A percentile compares a stretch with the other conserved stretches of the same genome.
These are phyloP conservation scores for Boletus vermiculosoides DNA, from an alignment of 768 basidiomycete species.

Conservation along the genomic window DNA sequence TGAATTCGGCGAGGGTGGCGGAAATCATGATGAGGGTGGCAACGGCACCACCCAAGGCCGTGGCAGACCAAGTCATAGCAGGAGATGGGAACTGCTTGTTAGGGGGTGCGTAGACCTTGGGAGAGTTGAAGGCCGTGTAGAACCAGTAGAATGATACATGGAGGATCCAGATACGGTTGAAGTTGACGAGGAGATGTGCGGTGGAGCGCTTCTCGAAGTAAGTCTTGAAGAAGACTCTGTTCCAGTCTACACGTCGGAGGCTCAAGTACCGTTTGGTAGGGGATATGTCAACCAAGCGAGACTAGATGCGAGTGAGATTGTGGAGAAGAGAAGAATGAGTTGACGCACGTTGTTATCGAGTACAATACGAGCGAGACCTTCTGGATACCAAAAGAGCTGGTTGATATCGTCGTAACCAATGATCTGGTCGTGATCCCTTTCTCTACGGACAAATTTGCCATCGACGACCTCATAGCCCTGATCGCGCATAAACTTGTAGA, in stretches of 20 bases:
- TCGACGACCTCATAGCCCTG: slow-evolving; percentile 96
- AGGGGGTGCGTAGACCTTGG: slow-evolving; percentile 80
- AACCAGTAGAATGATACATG: slow-evolving; percentile 95
- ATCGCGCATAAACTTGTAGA: slow-evolving; percentile 95
- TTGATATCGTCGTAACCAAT: slow-evolving; percentile 99
- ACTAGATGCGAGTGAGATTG: slow-evolving; percentile 43
- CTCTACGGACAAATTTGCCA: slow-evolving; percentile 90
- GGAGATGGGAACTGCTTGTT: slow-evolving; percentile 67
- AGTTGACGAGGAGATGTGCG: slow-evolving; percentile 94
- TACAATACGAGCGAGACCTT: slow-evolving; percentile 91
- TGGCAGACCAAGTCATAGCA: slow-evolving; percentile 93
- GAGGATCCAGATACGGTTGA: slow-evolving; percentile 98
- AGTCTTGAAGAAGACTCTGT: slow-evolving; percentile 96
- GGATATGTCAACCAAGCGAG: slow-evolving; percentile 86
- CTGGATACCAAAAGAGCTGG: slow-evolving; percentile 99
- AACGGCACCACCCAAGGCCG: slow-evolving; percentile 94
- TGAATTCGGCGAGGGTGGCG: slow-evolving; percentile 92
- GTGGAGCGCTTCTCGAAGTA: slow-evolving; percentile 95
- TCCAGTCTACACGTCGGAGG: slow-evolving; percentile 91
- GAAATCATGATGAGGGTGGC: slow-evolving; percentile 91
- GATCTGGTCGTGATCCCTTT: slow-evolving; percentile 92
- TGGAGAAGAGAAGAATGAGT: background rate
- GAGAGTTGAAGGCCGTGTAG: slow-evolving; percentile 97
- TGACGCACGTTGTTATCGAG: slow-evolving; percentile 75
- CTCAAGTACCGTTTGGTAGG: slow-evolving; percentile 93